phyloP scores from a whole-genome alignment of 2,329 filamentous ascomycete genomes.

The Boeremia lycopersici region DNA sequence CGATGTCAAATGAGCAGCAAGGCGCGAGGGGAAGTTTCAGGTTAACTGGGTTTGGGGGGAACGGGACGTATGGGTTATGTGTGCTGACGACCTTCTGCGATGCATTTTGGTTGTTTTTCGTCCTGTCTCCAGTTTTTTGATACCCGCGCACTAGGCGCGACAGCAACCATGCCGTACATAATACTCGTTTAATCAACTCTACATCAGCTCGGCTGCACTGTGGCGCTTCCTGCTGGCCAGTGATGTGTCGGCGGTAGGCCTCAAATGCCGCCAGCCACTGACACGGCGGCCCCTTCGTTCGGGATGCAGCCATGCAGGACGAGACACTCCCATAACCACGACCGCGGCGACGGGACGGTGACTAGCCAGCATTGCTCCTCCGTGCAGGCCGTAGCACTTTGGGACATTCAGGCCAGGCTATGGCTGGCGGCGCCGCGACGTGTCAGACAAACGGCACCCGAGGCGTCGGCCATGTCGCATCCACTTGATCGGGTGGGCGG shows the following conservation, averaged over 20 bases:
- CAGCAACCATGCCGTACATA: slow-evolving; percentile 3
- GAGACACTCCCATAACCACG: not conserved
- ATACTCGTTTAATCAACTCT: not conserved
- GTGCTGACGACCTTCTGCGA: not conserved
- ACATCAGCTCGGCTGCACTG: not conserved
- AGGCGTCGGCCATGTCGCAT: slow-evolving; percentile 3
- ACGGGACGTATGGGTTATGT: slow-evolving; percentile 6
- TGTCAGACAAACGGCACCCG: slow-evolving; percentile 7
- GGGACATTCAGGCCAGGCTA: not conserved
- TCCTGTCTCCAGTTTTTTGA: slow-evolving; percentile 1
- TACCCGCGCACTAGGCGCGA: slow-evolving; percentile 15
- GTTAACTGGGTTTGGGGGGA: not conserved
- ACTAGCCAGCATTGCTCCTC: not conserved
- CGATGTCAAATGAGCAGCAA: not conserved
- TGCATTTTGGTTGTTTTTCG: not conserved
- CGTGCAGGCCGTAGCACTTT: slow-evolving; percentile 4
- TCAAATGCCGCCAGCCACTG: slow-evolving; percentile 5
- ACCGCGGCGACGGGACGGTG: not conserved
- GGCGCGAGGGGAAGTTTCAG: not conserved
- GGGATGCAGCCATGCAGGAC: slow-evolving; percentile 6
- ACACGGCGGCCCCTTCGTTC: not conserved
- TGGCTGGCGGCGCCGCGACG: slow-evolving; percentile 1
- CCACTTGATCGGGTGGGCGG: slow-evolving; percentile 4
- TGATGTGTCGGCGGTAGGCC: not conserved
- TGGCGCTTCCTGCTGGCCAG: not conserved